Conservation (phyloP, 1,284 basidiomycete genomes). For the Acaromyces ingoldii region DNA sequence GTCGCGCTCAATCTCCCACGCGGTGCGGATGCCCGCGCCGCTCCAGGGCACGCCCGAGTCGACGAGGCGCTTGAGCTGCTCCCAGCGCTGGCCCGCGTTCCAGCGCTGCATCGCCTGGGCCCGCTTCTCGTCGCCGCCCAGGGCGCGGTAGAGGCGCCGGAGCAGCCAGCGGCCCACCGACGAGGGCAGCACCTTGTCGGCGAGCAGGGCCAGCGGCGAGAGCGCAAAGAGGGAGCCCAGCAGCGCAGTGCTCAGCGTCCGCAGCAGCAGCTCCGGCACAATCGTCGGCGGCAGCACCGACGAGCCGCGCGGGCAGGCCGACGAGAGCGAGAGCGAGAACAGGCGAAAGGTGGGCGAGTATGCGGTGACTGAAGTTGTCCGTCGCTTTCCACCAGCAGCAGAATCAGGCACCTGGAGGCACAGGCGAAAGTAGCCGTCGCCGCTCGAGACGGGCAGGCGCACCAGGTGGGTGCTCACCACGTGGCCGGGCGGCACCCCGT, state of each 20-base stretch:
- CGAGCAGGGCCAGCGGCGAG: slow-evolving; percentile 31
- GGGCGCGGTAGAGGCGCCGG: slow-evolving; percentile 25
- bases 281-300: slow-evolving; percentile 35
- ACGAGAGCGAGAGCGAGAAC: slow-evolving; percentile 33
- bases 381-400: neutral
- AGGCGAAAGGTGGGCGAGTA: slow-evolving; percentile 33
- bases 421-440: slow-evolving; percentile 39
- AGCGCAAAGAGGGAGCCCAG: slow-evolving; percentile 27
- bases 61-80: slow-evolving; percentile 22
- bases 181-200: slow-evolving; percentile 31
- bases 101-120: slow-evolving; percentile 22
- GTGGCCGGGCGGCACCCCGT: slow-evolving; percentile 12
- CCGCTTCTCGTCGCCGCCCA: slow-evolving; percentile 26
- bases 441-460: slow-evolving; percentile 27
- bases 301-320: slow-evolving; percentile 31
- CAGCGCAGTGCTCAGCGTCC: slow-evolving; percentile 24
- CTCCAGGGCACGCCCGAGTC: slow-evolving; percentile 33
- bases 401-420: no score
- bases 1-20: slow-evolving; percentile 29
- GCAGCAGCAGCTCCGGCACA: slow-evolving; percentile 30
- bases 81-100: slow-evolving; percentile 20
- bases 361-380: no score
- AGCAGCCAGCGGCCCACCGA: slow-evolving; percentile 23
- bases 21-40: slow-evolving; percentile 31
- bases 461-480: slow-evolving; percentile 25